Percentiles rank a stretch among this genome's conserved stretches.
Evolutionary conservation across 2,329 filamentous ascomycete genomes (phyloP).

Genomic region (Colletotrichum cuscutae): DNA sequence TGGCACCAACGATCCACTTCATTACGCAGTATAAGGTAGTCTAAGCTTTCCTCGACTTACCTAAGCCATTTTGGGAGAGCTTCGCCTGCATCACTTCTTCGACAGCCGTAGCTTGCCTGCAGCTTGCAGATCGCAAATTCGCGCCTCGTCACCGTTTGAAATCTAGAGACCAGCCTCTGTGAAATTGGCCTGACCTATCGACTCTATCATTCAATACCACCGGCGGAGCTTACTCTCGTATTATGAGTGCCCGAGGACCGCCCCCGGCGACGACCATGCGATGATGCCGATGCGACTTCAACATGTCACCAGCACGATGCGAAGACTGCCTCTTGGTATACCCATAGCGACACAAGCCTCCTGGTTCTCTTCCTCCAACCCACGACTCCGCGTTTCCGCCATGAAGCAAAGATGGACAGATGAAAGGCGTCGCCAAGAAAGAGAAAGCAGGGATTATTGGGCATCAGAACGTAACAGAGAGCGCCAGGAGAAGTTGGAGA

Average conservation of each 20-base stretch:
- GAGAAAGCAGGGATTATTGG: background rate
- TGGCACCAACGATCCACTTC: background rate
- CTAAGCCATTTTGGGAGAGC: slow-evolving; percentile 11
- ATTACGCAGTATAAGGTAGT: background rate
- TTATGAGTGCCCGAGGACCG: slow-evolving; percentile 6
- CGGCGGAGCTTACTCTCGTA: background rate
- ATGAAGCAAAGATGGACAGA: background rate
- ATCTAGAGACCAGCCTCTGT: background rate
- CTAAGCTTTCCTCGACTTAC: background rate
- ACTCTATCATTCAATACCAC: background rate
- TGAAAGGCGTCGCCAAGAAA: background rate
- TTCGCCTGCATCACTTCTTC: background rate
- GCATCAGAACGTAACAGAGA: background rate
- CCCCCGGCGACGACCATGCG: background rate
- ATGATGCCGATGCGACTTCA: slow-evolving; percentile 18
- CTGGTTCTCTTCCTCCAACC: background rate
- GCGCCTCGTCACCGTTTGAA: background rate
- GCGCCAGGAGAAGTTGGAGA: background rate
- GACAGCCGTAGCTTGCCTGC: too few species aligned
- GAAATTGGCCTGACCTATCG: background rate
- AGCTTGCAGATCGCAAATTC: background rate
- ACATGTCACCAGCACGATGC: slow-evolving; percentile 10
- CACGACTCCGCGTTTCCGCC: background rate
- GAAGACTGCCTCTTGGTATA: background rate
- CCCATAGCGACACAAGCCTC: background rate